phyloP scores from a whole-genome alignment of 352 stramenopile genomes.

The Globisporangium solare region DNA sequence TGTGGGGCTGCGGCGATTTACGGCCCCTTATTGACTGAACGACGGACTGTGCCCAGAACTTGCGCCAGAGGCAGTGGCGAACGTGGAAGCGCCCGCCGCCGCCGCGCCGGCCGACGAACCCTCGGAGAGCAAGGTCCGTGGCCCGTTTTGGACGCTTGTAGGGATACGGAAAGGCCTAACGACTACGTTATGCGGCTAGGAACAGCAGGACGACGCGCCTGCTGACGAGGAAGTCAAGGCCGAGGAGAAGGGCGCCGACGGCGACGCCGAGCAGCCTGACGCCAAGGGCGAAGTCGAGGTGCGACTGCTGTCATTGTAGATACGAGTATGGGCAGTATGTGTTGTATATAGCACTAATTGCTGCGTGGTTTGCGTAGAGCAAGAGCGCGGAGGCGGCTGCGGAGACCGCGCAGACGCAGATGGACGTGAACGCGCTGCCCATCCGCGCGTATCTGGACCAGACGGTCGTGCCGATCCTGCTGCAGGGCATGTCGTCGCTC shows the following conservation, averaged over 20 bases:
- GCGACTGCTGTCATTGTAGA: too few species aligned
- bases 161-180: too few species aligned
- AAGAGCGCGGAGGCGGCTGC: conserved; percentile 71
- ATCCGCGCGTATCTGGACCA: conserved; percentile 98
- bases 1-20: too few species aligned
- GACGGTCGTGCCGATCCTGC: conserved; percentile 97
- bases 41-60: neutral
- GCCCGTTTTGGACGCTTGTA: neutral
- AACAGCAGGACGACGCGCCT: neutral
- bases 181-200: too few species aligned
- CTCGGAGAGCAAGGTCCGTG: neutral
- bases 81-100: too few species aligned
- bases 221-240: conserved; percentile 5
- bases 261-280: conserved; percentile 11
- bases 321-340: neutral
- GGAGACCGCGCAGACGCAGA: conserved; percentile 80
- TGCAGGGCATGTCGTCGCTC: conserved; percentile 97
- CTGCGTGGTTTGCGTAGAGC: conserved; percentile 11
- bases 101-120: neutral
- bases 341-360: neutral
- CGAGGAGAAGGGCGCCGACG: conserved; percentile 17
- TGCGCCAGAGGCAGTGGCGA: neutral
- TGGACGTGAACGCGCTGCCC: conserved; percentile 90
- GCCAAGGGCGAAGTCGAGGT: conserved; percentile 24
- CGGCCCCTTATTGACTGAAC: too few species aligned